Percentiles rank a stretch among this genome's conserved stretches.
phyloP scores from a whole-genome alignment of 257 asterid genomes.

The Rauvolfia tetraphylla region DNA sequence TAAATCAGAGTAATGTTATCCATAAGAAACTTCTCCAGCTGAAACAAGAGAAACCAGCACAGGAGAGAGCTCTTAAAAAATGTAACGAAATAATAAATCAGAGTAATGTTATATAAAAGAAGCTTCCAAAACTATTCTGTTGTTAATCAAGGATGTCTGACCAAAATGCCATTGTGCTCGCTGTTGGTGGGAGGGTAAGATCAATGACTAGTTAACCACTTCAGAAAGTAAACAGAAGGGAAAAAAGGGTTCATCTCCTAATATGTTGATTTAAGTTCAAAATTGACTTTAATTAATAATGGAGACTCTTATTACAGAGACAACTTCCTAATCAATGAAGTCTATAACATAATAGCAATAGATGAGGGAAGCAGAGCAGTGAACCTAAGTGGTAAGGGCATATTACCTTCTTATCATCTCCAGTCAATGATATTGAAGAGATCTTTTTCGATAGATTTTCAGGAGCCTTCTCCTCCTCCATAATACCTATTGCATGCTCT shows the following conservation, averaged over 20 bases:
- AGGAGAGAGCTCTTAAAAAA: not conserved
- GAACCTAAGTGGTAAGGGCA: conserved; percentile 43
- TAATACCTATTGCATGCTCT: conserved; percentile 86
- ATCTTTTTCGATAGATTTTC: conserved; percentile 75
- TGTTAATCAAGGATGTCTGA: not conserved
- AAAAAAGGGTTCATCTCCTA: not conserved
- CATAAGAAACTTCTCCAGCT: conserved; percentile 43
- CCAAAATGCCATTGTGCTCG: not conserved
- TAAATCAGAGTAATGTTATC: not conserved
- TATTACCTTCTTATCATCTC: conserved; percentile 66
- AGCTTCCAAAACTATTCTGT: not conserved
- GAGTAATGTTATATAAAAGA: not conserved
- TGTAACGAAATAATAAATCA: not conserved
- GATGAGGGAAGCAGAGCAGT: conserved; percentile 41
- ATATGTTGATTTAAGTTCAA: not conserved
- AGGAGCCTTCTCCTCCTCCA: conserved; percentile 89
- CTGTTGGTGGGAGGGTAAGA: no score
- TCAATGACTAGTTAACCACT: not conserved
- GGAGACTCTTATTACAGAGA: no score
- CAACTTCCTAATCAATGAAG: not conserved
- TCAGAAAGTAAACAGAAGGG: not conserved
- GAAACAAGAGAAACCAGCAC: conserved; percentile 18
- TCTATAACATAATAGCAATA: not conserved
- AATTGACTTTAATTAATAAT: no score
- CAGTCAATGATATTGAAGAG: conserved; percentile 59